Evolutionary conservation across 164 flowering plant species (phyloP).

Genomic region (Berberis vulgaris): DNA sequence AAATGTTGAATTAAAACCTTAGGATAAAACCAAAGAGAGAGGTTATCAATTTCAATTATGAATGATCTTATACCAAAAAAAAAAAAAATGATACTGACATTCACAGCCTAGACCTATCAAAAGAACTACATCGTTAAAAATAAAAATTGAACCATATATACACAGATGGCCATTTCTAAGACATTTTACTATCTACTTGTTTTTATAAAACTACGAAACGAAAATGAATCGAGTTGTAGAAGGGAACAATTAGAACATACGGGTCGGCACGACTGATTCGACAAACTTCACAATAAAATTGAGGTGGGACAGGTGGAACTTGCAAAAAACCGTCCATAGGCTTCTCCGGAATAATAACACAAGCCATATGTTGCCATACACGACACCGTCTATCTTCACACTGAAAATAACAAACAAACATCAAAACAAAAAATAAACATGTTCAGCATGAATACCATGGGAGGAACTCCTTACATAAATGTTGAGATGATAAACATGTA

Average conservation of each 20-base stretch:
- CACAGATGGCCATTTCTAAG: too few species aligned
- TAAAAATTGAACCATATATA: background rate
- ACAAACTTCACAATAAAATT: constrained; percentile 84
- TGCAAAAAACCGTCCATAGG: constrained; percentile 38
- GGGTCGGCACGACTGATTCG: constrained; percentile 92
- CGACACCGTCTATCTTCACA: constrained; percentile 79
- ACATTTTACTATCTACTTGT: too few species aligned
- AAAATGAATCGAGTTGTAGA: background rate
- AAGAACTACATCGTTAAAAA: background rate
- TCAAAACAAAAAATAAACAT: constrained; percentile 1
- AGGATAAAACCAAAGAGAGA: too few species aligned
- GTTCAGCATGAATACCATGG: background rate
- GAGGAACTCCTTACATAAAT: background rate
- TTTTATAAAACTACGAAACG: background rate
- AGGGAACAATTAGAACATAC: constrained; percentile 44
- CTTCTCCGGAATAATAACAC: constrained; percentile 87
- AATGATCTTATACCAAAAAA: too few species aligned
- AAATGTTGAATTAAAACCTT: too few species aligned
- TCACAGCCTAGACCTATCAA: too few species aligned
- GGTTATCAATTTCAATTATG: too few species aligned
- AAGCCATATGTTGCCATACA: constrained; percentile 79
- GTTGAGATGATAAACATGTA: background rate
- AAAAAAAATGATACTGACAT: too few species aligned
- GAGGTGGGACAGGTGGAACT: constrained; percentile 43
- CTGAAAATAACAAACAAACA: constrained; percentile 33